phyloP scores from a whole-genome alignment of 225 moss, liverwort and hornwort genomes.

The Climacium dendroides region DNA sequence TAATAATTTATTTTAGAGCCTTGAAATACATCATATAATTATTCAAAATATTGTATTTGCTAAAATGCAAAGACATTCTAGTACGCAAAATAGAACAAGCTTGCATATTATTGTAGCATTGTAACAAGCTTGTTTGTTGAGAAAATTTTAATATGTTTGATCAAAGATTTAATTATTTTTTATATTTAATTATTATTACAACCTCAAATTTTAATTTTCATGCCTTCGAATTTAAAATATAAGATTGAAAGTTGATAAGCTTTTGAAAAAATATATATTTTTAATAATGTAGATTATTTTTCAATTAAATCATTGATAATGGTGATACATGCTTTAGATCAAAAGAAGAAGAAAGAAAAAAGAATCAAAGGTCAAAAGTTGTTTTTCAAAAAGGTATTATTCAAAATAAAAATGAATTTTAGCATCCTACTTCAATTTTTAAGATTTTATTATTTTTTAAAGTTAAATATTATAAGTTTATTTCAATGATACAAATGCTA shows the following conservation, averaged over 20 bases:
- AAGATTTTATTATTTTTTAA: background rate
- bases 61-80: background rate
- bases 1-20: background rate
- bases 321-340: background rate
- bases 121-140: background rate
- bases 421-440: too few relatives aligned
- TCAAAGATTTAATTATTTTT: background rate
- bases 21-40: background rate
- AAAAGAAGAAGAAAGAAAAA: background rate
- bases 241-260: background rate
- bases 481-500: background rate
- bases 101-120: background rate
- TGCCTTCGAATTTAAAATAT: background rate
- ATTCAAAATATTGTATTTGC: fast-evolving
- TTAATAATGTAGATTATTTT: too few relatives aligned
- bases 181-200: background rate
- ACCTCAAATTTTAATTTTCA: background rate
- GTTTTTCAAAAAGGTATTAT: background rate
- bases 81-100: background rate
- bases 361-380: background rate
- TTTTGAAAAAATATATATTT: background rate
- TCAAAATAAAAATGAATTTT: background rate
- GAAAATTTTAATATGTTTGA: background rate
- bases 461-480: background rate
- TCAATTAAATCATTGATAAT: background rate